phyloP scores from a whole-genome alignment of 306 rosid species.

The Mucuna pruriens region DNA sequence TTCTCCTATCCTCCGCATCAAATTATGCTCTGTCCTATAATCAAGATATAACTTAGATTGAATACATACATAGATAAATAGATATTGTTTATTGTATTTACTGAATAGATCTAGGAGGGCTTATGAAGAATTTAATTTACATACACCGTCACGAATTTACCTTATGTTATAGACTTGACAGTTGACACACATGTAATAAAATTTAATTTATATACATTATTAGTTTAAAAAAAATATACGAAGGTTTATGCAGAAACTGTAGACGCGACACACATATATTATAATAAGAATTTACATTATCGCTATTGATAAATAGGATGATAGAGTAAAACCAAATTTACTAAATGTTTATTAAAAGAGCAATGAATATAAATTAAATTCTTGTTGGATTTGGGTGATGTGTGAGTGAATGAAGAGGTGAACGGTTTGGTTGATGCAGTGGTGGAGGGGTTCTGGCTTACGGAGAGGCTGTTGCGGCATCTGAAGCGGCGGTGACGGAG shows the following conservation, averaged over 20 bases:
- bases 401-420: conserved; percentile 27
- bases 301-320: too few species aligned
- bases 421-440: conserved; percentile 54
- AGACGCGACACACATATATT: too few species aligned
- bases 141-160: too few species aligned
- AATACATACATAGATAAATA: not conserved
- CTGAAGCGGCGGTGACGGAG: conserved; percentile 48
- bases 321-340: too few species aligned
- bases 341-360: too few species aligned
- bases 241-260: too few species aligned
- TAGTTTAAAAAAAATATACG: too few species aligned
- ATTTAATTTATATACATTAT: not conserved
- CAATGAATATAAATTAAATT: not conserved
- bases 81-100: too few species aligned
- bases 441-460: conserved; percentile 89
- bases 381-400: not conserved
- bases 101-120: conserved; percentile 3
- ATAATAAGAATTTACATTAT: too few species aligned
- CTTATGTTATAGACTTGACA: conserved; percentile 1
- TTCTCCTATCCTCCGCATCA: not conserved
- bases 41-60: not conserved
- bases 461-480: conserved; percentile 63
- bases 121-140: not conserved
- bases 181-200: not conserved
- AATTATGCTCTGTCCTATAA: not conserved